Evolutionary conservation across 2,329 filamentous ascomycete species (phyloP).

Genomic region (Fusarium annulatum): DNA sequence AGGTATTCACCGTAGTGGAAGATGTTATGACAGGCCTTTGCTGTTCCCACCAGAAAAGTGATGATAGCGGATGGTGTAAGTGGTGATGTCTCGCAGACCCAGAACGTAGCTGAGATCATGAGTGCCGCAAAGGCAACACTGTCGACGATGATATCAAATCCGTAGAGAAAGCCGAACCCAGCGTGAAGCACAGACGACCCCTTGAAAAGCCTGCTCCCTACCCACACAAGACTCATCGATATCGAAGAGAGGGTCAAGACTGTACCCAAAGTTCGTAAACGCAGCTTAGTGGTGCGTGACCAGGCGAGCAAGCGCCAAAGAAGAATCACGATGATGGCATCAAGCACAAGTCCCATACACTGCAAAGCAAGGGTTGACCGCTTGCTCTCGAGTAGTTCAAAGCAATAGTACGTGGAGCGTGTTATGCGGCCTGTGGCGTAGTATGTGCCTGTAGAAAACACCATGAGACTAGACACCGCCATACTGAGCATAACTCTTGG

Average conservation of each 20-base stretch:
- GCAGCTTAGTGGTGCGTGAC: slow-evolving; percentile 59
- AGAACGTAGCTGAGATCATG: slow-evolving; percentile 57
- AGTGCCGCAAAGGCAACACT: slow-evolving; percentile 59
- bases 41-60: slow-evolving; percentile 56
- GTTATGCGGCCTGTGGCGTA: slow-evolving; percentile 52
- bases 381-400: slow-evolving; percentile 54
- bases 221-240: slow-evolving; percentile 52
- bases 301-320: slow-evolving; percentile 64
- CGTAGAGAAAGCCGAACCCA: slow-evolving; percentile 58
- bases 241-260: slow-evolving; percentile 57
- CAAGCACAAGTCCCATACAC: slow-evolving; percentile 57
- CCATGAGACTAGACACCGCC: slow-evolving; percentile 50
- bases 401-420: slow-evolving; percentile 65
- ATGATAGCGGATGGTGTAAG: slow-evolving; percentile 56
- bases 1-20: slow-evolving; percentile 58
- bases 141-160: slow-evolving; percentile 62
- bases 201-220: slow-evolving; percentile 47
- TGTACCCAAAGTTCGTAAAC: slow-evolving; percentile 58
- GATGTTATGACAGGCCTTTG: slow-evolving; percentile 51
- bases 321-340: slow-evolving; percentile 59
- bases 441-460: slow-evolving; percentile 59
- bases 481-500: slow-evolving; percentile 53
- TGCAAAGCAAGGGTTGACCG: slow-evolving; percentile 55
- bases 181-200: slow-evolving; percentile 36
- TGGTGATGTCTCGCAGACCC: slow-evolving; percentile 60